Percentiles rank a stretch among this genome's conserved stretches.
These are phyloP conservation scores for Lablab purpureus DNA, from an alignment of 306 rosid species.

Conservation along the genomic window DNA sequence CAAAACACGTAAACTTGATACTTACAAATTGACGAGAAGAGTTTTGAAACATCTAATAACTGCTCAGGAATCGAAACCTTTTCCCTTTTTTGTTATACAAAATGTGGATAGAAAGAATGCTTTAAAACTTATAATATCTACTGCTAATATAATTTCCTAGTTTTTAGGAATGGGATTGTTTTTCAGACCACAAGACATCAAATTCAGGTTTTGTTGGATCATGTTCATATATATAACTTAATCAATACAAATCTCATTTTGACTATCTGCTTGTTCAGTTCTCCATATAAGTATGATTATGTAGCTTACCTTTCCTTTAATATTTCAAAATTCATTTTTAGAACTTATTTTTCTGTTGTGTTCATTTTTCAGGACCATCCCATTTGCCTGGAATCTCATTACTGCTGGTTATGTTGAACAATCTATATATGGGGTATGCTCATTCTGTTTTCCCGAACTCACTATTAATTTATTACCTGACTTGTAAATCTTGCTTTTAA, in stretches of 20 bases:
- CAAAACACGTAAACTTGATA: background rate
- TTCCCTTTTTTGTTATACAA: background rate
- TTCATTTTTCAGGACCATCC: slow-evolving; percentile 77
- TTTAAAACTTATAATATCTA: background rate
- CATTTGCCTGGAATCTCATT: slow-evolving; percentile 88
- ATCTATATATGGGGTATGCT: slow-evolving; percentile 73
- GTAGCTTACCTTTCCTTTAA: background rate
- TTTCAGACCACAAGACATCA: background rate
- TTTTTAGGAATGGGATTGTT: background rate
- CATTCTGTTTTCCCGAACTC: slow-evolving; percentile 9
- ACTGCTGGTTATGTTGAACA: slow-evolving; percentile 85
- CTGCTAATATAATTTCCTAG: background rate
- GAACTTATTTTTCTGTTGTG: slow-evolving; percentile 28
- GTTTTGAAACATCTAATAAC: slow-evolving; percentile 12
- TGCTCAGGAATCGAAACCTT: background rate
- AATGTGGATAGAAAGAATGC: background rate
- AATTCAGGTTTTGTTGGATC: background rate
- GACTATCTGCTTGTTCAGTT: background rate
- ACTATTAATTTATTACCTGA: slow-evolving; percentile 2
- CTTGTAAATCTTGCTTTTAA: background rate
- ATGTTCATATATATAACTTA: background rate
- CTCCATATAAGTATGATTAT: background rate
- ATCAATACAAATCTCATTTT: slow-evolving; percentile 3
- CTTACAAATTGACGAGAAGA: background rate
- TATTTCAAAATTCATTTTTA: background rate